phyloP scores from a whole-genome alignment of 2,329 filamentous ascomycete species.

The Lecanicillium sp. region DNA sequence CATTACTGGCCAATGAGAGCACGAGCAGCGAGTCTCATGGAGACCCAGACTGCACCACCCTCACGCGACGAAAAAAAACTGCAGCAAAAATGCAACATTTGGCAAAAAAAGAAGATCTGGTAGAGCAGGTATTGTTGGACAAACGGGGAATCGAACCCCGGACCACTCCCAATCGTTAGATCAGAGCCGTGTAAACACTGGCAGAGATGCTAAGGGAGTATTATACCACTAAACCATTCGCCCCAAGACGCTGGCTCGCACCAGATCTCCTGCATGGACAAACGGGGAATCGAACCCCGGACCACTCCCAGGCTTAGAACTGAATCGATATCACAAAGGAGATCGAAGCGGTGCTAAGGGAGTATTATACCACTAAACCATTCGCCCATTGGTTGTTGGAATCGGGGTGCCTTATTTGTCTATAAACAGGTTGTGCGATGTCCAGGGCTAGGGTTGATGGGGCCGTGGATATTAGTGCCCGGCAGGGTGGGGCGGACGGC shows the following conservation, averaged over 20 bases:
- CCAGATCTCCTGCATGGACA: not conserved
- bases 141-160: constrained; percentile 12
- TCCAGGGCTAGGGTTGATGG: constrained; percentile 3
- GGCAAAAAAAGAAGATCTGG: constrained; percentile 7
- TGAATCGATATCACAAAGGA: not conserved
- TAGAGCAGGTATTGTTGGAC: constrained; percentile 4
- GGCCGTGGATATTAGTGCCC: not conserved
- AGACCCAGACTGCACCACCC: too few relatives aligned
- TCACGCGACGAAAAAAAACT: not conserved
- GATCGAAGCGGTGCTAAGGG: constrained; percentile 9
- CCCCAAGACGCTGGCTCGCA: not conserved
- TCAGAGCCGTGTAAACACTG: not conserved
- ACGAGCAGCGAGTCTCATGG: too few relatives aligned
- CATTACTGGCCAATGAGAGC: too few relatives aligned
- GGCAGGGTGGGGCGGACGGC: not conserved
- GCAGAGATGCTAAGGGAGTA: constrained; percentile 3
- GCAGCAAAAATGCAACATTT: too few relatives aligned
- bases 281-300: constrained; percentile 7
- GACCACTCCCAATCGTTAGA: constrained; percentile 10
- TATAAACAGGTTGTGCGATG: constrained; percentile 7
- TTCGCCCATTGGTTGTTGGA: constrained; percentile 9
- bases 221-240: constrained; percentile 6
- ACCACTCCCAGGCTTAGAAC: constrained; percentile 2
- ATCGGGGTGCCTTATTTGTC: constrained; percentile 3
- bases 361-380: constrained; percentile 13